Evolutionary conservation across 129 eudicot genomes (phyloP), one percentile per base, ranked within the genome.

Genomic region (Dittrichia graveolens): DNA sequence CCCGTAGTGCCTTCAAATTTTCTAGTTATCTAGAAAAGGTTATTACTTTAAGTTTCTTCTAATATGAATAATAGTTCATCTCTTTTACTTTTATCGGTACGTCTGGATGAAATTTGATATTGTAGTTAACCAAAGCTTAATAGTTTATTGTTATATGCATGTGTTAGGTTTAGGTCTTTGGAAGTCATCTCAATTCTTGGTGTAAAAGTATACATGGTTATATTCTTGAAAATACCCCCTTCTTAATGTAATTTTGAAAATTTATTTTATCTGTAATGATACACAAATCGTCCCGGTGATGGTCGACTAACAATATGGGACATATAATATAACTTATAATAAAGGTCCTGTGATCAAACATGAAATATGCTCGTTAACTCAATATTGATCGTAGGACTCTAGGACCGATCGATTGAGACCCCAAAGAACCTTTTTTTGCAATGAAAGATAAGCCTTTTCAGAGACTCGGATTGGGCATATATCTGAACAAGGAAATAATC

Each of bases 141-240:
- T n/a, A n/a, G n/a, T 65, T 8, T 73, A 12, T 38, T 66, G 11
- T 8, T 65, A 56, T 56, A 57, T 65, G 40, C 67, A 65, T 75
- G 65, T 75, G 59, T 35, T 54, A n/a, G 41, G 46, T 41, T 64
- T 61, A 65, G 41, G 49, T 6, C 55, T 62, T 50, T 73, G 60
- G n/a, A 48, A 63, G 64, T 52, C 34, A 63, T 74, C 45, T 18
- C 42, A 13, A 52, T n/a, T 53, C 2, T 11, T 24, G 56, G 76
- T 58, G 16, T 38, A 37, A 10, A 35, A 48, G n/a, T 48, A 16
- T 49, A 60, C 41, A 61, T 73, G 61, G 61, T 58, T 57, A 54
- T 69, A 40, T 53, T n/a, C 52, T 58, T 58, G 15, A 34, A 54
- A 58, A 31, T 34, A 58, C 6, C 15, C 7, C 3, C 10, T 35